Evolutionary conservation across 78 protist genomes (phyloP), one percentile per base, ranked within the genome.

Genomic region (Anaeramoeba flamelloides): DNA sequence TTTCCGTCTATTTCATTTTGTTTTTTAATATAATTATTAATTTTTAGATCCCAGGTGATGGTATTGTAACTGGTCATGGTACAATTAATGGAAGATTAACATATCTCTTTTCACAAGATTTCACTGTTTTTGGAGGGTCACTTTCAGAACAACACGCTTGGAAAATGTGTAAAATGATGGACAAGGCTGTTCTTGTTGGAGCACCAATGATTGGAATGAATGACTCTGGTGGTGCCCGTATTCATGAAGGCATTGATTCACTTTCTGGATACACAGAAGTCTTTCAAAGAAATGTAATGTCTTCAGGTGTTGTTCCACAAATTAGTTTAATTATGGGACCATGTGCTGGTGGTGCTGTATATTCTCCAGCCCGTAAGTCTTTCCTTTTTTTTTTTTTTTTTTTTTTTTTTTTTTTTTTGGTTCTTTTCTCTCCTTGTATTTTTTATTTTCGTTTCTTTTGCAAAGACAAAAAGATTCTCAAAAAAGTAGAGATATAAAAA

Each of bases 101-200:
- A 32, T 94, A 82, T 39, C 91, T 93, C 41, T 95, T 94, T 91
- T 40, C 86, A 74, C 98, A 95, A 40, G 99, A 96, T 83, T 93
- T 94, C 84, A 94, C 97, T 32, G 98, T 96, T 12, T 83, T 92
- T 75, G 99, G 99, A 39, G 99, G 99, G 31, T 79, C 91, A 0
- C 89, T 96, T 36, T 87, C 94, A 2, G 95, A 90, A n/a, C 79
- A 92, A 0, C 95, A 96, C 37, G 98, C 99, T 0, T 81, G 82
- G 82, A 96, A 96, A 89, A 94, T 96, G 65, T 94, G 97, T 85
- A 96, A 96, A 81, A 83, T 96, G 53, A 94, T 96, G 99, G 99
- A 96, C 79, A 78, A 87, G 77, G 99, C 99, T 34, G 82, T 94
- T 91, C 31, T 38, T 2, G 90, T 90, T 22, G 97, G 98, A 17